phyloP scores from a whole-genome alignment of 73 alveolate species.

The Paramecium primaurelia region DNA sequence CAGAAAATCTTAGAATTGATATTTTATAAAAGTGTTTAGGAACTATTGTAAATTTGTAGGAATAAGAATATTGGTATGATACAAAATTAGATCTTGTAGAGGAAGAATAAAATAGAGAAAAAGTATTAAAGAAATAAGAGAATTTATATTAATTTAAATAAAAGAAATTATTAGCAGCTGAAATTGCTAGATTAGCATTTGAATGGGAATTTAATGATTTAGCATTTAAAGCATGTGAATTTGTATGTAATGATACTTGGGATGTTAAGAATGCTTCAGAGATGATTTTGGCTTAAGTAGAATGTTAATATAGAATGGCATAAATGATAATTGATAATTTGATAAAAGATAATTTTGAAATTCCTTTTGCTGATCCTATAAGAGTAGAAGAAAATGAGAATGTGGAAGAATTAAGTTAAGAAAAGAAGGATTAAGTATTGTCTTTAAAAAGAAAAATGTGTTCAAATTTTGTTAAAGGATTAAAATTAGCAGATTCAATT shows the following conservation, averaged over 20 bases:
- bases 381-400: slow-evolving; percentile 75
- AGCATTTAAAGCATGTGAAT: slow-evolving; percentile 83
- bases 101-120: slow-evolving; percentile 86
- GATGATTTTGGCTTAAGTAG: slow-evolving; percentile 87
- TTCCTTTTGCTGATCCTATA: slow-evolving; percentile 78
- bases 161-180: slow-evolving; percentile 75
- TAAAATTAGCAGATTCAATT: slow-evolving; percentile 84
- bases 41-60: slow-evolving; percentile 25
- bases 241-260: slow-evolving; percentile 78
- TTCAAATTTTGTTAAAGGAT: slow-evolving; percentile 86
- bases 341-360: slow-evolving; percentile 87
- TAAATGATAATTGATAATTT: slow-evolving; percentile 86
- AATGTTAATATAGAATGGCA: slow-evolving; percentile 87
- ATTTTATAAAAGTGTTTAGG: slow-evolving; percentile 56
- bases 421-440: slow-evolving; percentile 76
- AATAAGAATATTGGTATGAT: slow-evolving; percentile 69
- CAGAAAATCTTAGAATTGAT: slow-evolving; percentile 77
- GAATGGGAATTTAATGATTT: slow-evolving; percentile 86
- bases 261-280: slow-evolving; percentile 90
- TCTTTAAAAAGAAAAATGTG: slow-evolving; percentile 85
- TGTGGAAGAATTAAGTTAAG: slow-evolving; percentile 82
- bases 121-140: slow-evolving; percentile 75
- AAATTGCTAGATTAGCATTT: slow-evolving; percentile 77
- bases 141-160: slow-evolving; percentile 81
- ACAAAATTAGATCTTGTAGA: slow-evolving; percentile 83